Conservation (phyloP, 805 yeast genomes). For the Spencermartinsiella europaea region DNA sequence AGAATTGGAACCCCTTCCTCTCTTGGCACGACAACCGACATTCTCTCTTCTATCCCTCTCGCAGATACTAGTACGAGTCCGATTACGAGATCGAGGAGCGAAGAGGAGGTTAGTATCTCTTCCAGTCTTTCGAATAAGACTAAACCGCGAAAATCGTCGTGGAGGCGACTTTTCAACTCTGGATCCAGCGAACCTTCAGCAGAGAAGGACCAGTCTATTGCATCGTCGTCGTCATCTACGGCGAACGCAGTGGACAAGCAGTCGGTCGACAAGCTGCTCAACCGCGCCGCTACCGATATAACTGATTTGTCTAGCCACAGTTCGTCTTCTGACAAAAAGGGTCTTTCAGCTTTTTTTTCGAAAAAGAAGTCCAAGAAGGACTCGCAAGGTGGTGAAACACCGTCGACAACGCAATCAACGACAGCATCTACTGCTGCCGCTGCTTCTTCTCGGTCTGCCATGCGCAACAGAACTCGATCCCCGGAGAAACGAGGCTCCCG, state of each 20-base stretch:
- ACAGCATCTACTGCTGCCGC: background rate
- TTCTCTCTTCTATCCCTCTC: constrained; percentile 6
- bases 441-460: background rate
- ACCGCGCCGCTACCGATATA: constrained; percentile 8
- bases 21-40: constrained; percentile 7
- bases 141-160: constrained; percentile 7
- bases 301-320: constrained; percentile 1
- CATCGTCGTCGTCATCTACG: background rate
- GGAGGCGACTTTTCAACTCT: constrained; percentile 12
- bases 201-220: background rate
- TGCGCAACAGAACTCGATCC: background rate
- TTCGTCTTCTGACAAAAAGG: constrained; percentile 13
- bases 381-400: constrained; percentile 9
- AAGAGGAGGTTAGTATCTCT: background rate
- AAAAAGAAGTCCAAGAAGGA: constrained; percentile 18
- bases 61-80: background rate
- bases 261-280: constrained; percentile 15
- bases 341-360: constrained; percentile 16
- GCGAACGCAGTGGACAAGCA: constrained; percentile 5
- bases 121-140: background rate
- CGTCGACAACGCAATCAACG: background rate
- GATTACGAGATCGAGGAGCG: background rate
- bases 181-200: background rate
- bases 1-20: constrained; percentile 5
- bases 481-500: constrained; percentile 1